phyloP scores from a whole-genome alignment of 1,284 basidiomycete species.

The Abortiporus biennis region DNA sequence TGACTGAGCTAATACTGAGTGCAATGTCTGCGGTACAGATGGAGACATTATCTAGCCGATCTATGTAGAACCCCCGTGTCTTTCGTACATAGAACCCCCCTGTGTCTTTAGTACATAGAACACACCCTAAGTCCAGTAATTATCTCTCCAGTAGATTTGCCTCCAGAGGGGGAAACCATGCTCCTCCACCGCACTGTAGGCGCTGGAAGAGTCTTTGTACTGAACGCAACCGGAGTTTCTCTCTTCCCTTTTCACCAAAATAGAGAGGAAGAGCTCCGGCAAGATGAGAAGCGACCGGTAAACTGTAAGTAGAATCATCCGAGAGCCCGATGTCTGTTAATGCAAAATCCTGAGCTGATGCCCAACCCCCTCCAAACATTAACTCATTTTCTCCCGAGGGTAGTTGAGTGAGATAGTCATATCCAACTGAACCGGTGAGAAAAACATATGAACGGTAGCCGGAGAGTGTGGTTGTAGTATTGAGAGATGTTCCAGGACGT shows the following conservation, averaged over 20 bases:
- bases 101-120: no score
- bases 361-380: slow-evolving; percentile 54
- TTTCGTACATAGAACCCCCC: no score
- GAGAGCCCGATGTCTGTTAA: slow-evolving; percentile 32
- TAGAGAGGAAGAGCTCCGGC: slow-evolving; percentile 34
- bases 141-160: slow-evolving; percentile 39
- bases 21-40: no score
- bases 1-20: no score
- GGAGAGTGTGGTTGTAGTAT: slow-evolving; percentile 23
- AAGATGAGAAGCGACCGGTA: slow-evolving; percentile 29
- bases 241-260: slow-evolving; percentile 38
- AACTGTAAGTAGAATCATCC: slow-evolving; percentile 35
- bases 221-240: no score
- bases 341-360: slow-evolving; percentile 16
- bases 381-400: slow-evolving; percentile 43
- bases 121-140: slow-evolving; percentile 27
- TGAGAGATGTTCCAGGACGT: slow-evolving; percentile 34
- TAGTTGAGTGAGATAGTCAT: slow-evolving; percentile 73
- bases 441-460: slow-evolving; percentile 53
- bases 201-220: slow-evolving; percentile 8
- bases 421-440: slow-evolving; percentile 40
- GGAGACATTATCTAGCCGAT: no score
- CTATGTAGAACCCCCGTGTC: no score
- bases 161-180: slow-evolving; percentile 40
- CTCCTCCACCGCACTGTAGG: slow-evolving; percentile 22